A percentile compares a stretch with the other conserved stretches of the same genome.
These are phyloP conservation scores for Gymnopilus junonius DNA, from an alignment of 768 basidiomycete genomes.

Conservation along the genomic window DNA sequence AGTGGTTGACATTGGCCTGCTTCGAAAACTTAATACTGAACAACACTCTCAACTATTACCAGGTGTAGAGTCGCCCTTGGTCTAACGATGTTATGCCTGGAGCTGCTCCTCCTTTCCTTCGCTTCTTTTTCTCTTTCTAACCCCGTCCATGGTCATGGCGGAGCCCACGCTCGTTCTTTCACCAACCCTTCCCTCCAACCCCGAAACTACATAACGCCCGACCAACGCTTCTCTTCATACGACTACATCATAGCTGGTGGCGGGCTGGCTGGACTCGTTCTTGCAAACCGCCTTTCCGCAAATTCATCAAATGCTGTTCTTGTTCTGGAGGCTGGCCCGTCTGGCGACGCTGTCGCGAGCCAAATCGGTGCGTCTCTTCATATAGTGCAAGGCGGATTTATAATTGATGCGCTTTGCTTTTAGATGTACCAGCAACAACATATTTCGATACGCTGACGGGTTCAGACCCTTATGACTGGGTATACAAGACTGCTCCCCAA, in stretches of 20 bases:
- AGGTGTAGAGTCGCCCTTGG: constrained; percentile 2
- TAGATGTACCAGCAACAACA: constrained; percentile 54
- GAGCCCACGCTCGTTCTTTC: neutral
- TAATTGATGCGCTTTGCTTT: neutral
- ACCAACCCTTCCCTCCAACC: constrained; percentile 6
- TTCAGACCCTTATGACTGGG: constrained; percentile 56
- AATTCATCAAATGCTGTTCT: constrained; percentile 36
- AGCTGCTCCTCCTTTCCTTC: neutral
- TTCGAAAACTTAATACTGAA: neutral
- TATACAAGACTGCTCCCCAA: constrained; percentile 54
- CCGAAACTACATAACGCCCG: constrained; percentile 43
- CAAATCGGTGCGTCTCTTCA: constrained; percentile 31
- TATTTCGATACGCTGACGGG: constrained; percentile 55
- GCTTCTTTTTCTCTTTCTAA: neutral
- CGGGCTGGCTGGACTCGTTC: constrained; percentile 34
- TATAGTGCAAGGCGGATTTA: neutral
- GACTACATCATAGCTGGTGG: constrained; percentile 32
- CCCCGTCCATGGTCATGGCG: neutral
- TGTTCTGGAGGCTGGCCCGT: constrained; percentile 43
- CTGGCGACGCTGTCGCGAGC: constrained; percentile 32
- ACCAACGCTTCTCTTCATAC: constrained; percentile 21
- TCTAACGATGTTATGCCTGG: constrained; percentile 32
- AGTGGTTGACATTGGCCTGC: neutral
- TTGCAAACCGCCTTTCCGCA: constrained; percentile 41
- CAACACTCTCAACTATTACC: constrained; percentile 3